Evolutionary conservation across 2,329 filamentous ascomycete species (phyloP), one percentile per base, ranked within the genome.

Genomic region (Trematosphaeria pertusa): DNA sequence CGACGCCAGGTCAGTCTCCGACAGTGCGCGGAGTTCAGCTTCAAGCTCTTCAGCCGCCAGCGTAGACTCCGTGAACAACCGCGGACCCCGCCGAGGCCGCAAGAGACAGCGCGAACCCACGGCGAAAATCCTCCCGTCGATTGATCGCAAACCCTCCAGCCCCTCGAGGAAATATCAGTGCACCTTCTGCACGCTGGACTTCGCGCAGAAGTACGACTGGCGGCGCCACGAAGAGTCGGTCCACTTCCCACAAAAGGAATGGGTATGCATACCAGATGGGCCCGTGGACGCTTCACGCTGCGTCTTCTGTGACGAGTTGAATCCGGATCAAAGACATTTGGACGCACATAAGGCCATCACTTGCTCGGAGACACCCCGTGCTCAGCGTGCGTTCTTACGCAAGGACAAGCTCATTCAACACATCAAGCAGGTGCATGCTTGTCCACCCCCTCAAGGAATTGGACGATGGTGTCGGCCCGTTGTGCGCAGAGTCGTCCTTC

Each of bases 191-290:
- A 71, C 74, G 7, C 73, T 77, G 42, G 74, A 76, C 3, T 81
- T 81, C 45, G 65, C 73, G 22, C 75, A 78, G 30, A 81, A 81
- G 52, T 80, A 80, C 62, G 78, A 81, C 59, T 81, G 78, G 78
- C 74, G 77, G 50, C 76, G 85, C 43, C 86, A 88, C 64, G 86
- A 88, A 60, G 5, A 70, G 85, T 43, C 85, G 84, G 65, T 64
- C 84, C 48, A 87, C 82, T 5, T 78, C 85, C 66, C 77, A 80
- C 44, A 88, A 84, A 85, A 79, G 84, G 15, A 87, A 83, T 6
- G 76, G 78, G 77, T 74, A 7, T 81, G 78, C 57, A 75, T 77
- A 46, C 77, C 77, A 5, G 64, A 72, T n/a, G 78, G 77, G 10
- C 47, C 54, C n/a, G 57, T 79, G 38, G 78, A 81, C 50, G 73